Percentiles rank a stretch among this genome's conserved stretches.
Evolutionary conservation across 257 asterid genomes (phyloP).

Genomic region (Marsdenia floribunda): DNA sequence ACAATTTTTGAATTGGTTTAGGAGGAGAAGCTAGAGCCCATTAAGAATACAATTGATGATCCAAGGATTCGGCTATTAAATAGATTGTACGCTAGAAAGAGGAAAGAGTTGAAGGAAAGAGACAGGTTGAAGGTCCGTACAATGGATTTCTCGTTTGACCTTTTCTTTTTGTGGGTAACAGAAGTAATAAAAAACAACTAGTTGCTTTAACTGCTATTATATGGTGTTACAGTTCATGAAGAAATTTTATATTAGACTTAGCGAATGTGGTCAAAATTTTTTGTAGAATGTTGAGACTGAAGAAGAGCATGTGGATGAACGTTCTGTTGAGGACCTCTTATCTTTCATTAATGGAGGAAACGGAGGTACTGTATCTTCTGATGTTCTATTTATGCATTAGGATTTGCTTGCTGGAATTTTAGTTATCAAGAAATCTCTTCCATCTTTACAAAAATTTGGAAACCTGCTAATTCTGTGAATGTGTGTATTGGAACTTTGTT

Average conservation of each 20-base stretch:
- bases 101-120: slow-evolving; percentile 86
- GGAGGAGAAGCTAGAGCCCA: slow-evolving; percentile 98
- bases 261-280: slow-evolving; percentile 15
- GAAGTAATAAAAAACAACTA: neutral
- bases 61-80: slow-evolving; percentile 88
- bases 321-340: slow-evolving; percentile 91
- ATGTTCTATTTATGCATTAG: neutral
- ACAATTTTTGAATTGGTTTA: slow-evolving; percentile 29
- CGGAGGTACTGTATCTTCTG: slow-evolving; percentile 35
- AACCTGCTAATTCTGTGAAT: neutral
- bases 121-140: slow-evolving; percentile 68
- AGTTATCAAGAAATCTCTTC: neutral
- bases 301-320: slow-evolving; percentile 82
- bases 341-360: slow-evolving; percentile 75
- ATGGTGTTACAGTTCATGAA: neutral
- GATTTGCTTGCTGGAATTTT: neutral
- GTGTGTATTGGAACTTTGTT: neutral
- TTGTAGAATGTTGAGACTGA: slow-evolving; percentile 63
- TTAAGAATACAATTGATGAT: slow-evolving; percentile 84
- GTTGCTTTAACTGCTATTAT: neutral
- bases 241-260: slow-evolving; percentile 29
- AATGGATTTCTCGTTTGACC: slow-evolving; percentile 12
- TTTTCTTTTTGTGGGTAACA: neutral
- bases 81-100: slow-evolving; percentile 84
- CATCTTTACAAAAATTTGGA: neutral